phyloP scores from a whole-genome alignment of 768 basidiomycete species.

The Lanmaoa pseudosensibilis region DNA sequence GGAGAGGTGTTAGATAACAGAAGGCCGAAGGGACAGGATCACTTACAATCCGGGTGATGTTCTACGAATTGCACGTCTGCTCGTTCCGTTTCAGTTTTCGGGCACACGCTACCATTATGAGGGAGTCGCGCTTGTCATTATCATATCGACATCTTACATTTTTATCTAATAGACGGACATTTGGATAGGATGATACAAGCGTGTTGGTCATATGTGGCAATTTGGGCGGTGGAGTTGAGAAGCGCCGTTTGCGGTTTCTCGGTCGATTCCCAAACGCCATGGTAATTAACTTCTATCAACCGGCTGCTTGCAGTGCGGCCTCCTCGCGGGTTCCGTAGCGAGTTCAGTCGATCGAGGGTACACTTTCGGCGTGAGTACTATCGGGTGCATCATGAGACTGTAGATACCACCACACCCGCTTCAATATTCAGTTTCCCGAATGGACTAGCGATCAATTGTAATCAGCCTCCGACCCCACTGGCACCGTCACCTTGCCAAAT shows the following conservation, averaged over 20 bases:
- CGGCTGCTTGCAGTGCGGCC: conserved; percentile 33
- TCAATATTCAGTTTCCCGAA: not conserved
- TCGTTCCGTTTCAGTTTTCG: conserved; percentile 9
- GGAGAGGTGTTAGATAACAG: conserved; percentile 20
- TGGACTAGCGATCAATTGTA: conserved; percentile 13
- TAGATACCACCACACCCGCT: not conserved
- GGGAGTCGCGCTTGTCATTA: conserved; percentile 26
- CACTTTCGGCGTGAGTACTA: not conserved
- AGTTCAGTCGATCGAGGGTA: conserved; percentile 15
- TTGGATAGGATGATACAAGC: conserved; percentile 30
- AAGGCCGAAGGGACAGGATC: conserved; percentile 17
- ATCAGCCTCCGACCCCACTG: conserved; percentile 19
- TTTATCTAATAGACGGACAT: conserved; percentile 41
- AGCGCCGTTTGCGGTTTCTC: conserved; percentile 13
- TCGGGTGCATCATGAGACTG: not conserved
- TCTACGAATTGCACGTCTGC: conserved; percentile 7
- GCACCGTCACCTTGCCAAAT: conserved; percentile 1
- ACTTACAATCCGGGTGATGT: conserved; percentile 25
- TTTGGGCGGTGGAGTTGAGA: conserved; percentile 17
- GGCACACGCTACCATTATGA: conserved; percentile 19
- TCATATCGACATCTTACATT: conserved; percentile 21
- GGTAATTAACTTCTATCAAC: conserved; percentile 26
- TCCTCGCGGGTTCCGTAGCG: conserved; percentile 24
- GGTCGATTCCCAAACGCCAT: conserved; percentile 12
- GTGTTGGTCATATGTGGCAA: conserved; percentile 28